Percentiles rank a stretch among this genome's conserved stretches.
Conservation (phyloP, 768 basidiomycete genomes). For the Cystoderma amianthinum region DNA sequence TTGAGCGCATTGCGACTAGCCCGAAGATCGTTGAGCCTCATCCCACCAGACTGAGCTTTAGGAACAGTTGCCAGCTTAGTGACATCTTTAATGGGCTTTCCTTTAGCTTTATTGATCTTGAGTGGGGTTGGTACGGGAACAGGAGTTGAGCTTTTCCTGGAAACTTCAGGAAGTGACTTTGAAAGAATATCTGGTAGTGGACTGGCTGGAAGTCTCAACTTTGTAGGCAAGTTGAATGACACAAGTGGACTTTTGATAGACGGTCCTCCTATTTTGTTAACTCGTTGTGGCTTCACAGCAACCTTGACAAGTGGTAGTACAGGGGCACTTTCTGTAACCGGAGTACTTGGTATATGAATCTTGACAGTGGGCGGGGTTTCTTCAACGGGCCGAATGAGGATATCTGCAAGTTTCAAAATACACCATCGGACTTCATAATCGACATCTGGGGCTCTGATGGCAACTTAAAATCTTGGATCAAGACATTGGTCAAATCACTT, state of each 20-base stretch:
- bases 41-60: conserved; percentile 72
- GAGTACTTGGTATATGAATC: conserved; percentile 72
- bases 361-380: conserved; percentile 85
- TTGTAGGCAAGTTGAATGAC: conserved; percentile 35
- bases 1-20: conserved; percentile 73
- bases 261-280: conserved; percentile 29
- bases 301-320: conserved; percentile 49
- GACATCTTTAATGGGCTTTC: conserved; percentile 10
- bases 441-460: conserved; percentile 56
- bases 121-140: conserved; percentile 14
- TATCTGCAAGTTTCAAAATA: conserved; percentile 85
- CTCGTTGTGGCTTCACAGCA: conserved; percentile 31
- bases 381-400: conserved; percentile 75
- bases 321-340: conserved; percentile 56
- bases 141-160: conserved; percentile 30
- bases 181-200: conserved; percentile 18
- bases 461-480: conserved; percentile 4
- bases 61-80: conserved; percentile 43
- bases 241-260: conserved; percentile 33
- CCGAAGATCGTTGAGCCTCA: conserved; percentile 68
- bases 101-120: conserved; percentile 20
- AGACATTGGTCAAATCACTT: conserved; percentile 11
- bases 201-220: conserved; percentile 49
- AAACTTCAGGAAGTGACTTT: conserved; percentile 21
- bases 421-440: conserved; percentile 92